These are phyloP conservation scores for Suillus paluster DNA, from an alignment of 768 basidiomycete genomes.

Conservation along the genomic window DNA sequence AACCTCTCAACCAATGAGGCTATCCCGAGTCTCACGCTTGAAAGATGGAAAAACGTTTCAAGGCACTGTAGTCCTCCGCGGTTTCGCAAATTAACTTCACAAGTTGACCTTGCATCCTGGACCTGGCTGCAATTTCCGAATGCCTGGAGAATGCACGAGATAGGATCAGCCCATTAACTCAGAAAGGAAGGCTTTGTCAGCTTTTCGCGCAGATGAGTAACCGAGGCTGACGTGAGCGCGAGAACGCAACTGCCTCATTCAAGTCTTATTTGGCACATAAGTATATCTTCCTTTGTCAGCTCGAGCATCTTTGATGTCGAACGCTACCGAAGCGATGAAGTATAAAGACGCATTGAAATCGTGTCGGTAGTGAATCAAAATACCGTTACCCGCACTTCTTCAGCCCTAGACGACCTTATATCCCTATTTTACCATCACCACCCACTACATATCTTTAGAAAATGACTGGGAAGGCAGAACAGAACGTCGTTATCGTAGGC, in stretches of 20 bases:
- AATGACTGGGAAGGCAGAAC: conserved; percentile 21
- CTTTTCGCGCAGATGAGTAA: not conserved
- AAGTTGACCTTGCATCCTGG: too few species aligned
- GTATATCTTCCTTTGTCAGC: too few species aligned
- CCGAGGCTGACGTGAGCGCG: not conserved
- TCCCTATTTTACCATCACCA: not conserved
- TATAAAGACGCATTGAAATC: not conserved
- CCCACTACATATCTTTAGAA: not conserved
- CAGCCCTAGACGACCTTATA: not conserved
- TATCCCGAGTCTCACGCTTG: not conserved
- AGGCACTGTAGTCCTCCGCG: not conserved
- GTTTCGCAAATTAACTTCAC: not conserved
- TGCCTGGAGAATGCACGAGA: not conserved
- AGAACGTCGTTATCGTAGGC: conserved; percentile 59
- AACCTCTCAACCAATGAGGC: not conserved
- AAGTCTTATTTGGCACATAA: too few species aligned
- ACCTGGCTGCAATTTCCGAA: not conserved
- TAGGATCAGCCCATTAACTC: conserved; percentile 13
- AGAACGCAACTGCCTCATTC: not conserved
- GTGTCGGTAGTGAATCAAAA: not conserved
- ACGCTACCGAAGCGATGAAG: not conserved
- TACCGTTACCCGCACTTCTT: not conserved
- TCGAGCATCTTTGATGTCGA: too few species aligned
- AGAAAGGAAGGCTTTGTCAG: conserved; percentile 9
- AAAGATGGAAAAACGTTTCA: not conserved